phyloP scores from a whole-genome alignment of 2,329 filamentous ascomycete species.

The Phialemonium atrogriseum region DNA sequence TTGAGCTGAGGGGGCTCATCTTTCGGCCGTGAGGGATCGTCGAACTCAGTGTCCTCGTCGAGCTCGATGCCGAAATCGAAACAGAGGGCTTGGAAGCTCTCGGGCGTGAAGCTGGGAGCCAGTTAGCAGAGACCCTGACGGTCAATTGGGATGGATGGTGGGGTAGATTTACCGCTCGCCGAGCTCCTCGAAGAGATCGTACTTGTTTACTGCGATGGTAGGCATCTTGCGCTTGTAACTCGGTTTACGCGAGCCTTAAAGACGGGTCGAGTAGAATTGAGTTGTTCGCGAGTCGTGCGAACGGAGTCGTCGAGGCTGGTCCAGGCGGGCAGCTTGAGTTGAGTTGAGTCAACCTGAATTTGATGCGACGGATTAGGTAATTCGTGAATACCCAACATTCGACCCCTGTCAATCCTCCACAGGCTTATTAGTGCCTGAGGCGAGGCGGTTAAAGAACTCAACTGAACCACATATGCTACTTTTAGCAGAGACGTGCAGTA shows the following conservation, averaged over 20 bases:
- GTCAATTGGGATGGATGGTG: slow-evolving; percentile 11
- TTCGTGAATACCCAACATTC: too few species aligned
- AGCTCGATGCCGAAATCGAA: slow-evolving; percentile 98
- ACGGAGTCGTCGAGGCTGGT: too few species aligned
- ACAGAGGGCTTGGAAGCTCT: slow-evolving; percentile 94
- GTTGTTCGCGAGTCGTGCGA: too few species aligned
- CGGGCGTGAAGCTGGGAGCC: slow-evolving; percentile 64
- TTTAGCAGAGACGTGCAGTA: too few species aligned
- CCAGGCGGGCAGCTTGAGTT: too few species aligned
- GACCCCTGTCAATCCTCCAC: too few species aligned
- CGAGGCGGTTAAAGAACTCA: too few species aligned
- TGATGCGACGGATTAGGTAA: neutral
- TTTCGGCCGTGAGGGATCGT: slow-evolving; percentile 60
- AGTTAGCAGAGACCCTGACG: slow-evolving; percentile 13
- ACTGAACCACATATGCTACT: too few species aligned
- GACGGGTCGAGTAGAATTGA: too few species aligned
- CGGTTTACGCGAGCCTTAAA: too few species aligned
- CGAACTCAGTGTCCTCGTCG: slow-evolving; percentile 88
- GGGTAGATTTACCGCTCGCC: slow-evolving; percentile 63
- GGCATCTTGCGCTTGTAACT: slow-evolving; percentile 49
- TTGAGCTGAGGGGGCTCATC: slow-evolving; percentile 90
- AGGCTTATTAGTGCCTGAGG: too few species aligned
- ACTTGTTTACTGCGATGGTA: slow-evolving; percentile 95
- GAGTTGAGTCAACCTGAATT: neutral
- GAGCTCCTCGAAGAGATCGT: slow-evolving; percentile 86